Base-by-base conservation (phyloP, 2,329 filamentous ascomycete species). In the Cucurbitaria berberidis region DNA sequence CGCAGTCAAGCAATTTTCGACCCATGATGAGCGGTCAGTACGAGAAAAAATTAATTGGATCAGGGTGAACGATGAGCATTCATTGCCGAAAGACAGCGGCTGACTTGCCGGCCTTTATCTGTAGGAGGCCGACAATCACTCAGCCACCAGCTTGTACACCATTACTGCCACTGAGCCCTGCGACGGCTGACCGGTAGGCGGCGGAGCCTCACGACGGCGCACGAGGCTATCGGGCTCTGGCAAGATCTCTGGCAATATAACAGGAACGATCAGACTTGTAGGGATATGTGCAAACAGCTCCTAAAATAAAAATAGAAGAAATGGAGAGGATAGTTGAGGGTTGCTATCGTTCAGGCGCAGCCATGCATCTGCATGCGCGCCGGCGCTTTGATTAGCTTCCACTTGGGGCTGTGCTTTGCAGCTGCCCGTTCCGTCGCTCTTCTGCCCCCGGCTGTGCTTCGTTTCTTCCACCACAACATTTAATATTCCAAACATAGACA, bases 1-100 rank as follows among this genome's bases (percentile, higher is more conserved):
- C 60, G 38, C 67, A 67, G 18, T 64, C 57, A 24, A 69, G 54
- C 6, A 67, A 4, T 34, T 43, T 57, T 60, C 61, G 62, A 16
- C 48, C 48, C 60, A 62, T 63, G 21, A 16, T 48, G 29, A 26
- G 9, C 24, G 36, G 11, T 40, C 3, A 36, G n/a, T 34, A 34
- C 30, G 16, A 18, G 34, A 36, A 36, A 32, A 9, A 40, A 24
- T 5, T 40, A 3, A 11, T 26, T 24, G 18, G 18, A 38, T 13
- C 36, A 22, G 18, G 36, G 36, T 21, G 36, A 13, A 40, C 36
- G 19, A 15, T 15, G 32, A 35, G 11, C 32, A 9, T 26, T 26
- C 24, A 26, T 5, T 5, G 24, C 5, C 24, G 9, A 26, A 26
- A 26, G 24, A 5, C 9, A 5, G 9, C 9, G 24, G 24, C 9